Evolutionary conservation across 2,329 filamentous ascomycete genomes (phyloP), one percentile per base, ranked within the genome.

Genomic region (Rhynchosporium agropyri): DNA sequence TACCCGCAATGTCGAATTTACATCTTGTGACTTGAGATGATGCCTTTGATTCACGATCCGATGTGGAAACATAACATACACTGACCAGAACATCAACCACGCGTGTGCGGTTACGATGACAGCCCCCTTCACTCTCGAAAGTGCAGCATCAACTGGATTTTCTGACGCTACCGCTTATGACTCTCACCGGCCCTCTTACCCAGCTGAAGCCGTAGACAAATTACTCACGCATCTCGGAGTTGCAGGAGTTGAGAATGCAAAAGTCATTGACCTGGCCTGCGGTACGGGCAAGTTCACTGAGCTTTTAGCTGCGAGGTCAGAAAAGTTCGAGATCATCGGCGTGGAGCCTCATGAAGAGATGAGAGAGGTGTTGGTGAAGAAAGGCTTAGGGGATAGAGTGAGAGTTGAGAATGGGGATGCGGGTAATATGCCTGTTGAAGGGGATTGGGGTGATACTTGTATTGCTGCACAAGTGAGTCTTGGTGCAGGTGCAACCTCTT

Each of bases 221-320:
- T 81, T 92, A 20, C 80, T 92, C 3, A 69, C 73, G 15, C 78
- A 80, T 55, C 77, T 89, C n/a, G 75, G 78, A 5, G 74, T 91
- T 8, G 75, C 78, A 33, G 79, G 78, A 31, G 70, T 78, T 20
- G 58, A 75, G 6, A 76, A 78, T 51, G 81, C 81, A 13, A 80
- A 76, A 50, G 76, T 90, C 46, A 73, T 90, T 29, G 88, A 91
- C 72, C 77, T 91, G 20, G 88, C 83, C 1, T 85, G 87, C 3
- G 88, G 88, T 0, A 90, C 88, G 0, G 89, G 89, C 31, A 90
- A 90, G 71, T 87, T 90, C 70, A 90, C 88, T 0, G 84, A 88
- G 73, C 69, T 81, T 20, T 78, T 92, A 40, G 83, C 84, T 6
- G 77, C 74, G 13, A 78, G 87, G 36, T 77, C 80, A 0, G 89